A percentile compares a stretch with the other conserved stretches of the same genome.
These are phyloP conservation scores for Cytospora leucostoma DNA, from an alignment of 2,329 filamentous ascomycete species.

Conservation along the genomic window DNA sequence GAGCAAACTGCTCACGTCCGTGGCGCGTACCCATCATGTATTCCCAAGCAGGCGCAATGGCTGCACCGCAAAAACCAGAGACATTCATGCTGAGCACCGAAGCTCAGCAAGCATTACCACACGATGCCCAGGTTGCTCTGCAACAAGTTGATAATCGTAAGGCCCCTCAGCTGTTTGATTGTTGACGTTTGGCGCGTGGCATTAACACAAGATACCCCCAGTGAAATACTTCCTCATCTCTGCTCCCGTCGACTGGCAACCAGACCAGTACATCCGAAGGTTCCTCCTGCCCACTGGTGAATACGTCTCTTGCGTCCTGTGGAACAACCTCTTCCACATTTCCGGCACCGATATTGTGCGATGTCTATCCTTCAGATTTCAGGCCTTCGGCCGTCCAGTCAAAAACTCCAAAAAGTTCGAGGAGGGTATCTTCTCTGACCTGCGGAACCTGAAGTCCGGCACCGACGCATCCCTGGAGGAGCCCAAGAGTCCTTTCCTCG, in stretches of 20 bases:
- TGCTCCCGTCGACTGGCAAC: conserved; percentile 95
- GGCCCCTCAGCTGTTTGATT: conserved; percentile 38
- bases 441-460: conserved; percentile 96
- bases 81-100: conserved; percentile 98
- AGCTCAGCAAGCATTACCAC: conserved; percentile 92
- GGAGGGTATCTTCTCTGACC: conserved; percentile 97
- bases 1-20: conserved; percentile 11
- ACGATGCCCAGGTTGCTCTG: conserved; percentile 94
- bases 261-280: conserved; percentile 92
- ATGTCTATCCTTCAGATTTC: conserved; percentile 96
- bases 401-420: conserved; percentile 99
- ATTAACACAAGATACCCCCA: conserved; percentile 43
- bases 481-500: conserved; percentile 96
- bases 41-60: conserved; percentile 82
- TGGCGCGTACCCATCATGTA: conserved; percentile 60
- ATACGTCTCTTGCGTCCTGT: conserved; percentile 97
- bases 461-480: conserved; percentile 98
- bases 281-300: conserved; percentile 96
- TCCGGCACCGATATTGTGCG: conserved; percentile 98
- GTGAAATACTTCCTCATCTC: conserved; percentile 99
- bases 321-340: conserved; percentile 98
- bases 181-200: background rate
- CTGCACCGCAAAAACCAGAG: conserved; percentile 92
- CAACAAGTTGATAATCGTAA: conserved; percentile 97
- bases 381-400: conserved; percentile 95